These are phyloP conservation scores for Claviceps sp. DNA, from an alignment of 2,329 filamentous ascomycete species.

Conservation along the genomic window DNA sequence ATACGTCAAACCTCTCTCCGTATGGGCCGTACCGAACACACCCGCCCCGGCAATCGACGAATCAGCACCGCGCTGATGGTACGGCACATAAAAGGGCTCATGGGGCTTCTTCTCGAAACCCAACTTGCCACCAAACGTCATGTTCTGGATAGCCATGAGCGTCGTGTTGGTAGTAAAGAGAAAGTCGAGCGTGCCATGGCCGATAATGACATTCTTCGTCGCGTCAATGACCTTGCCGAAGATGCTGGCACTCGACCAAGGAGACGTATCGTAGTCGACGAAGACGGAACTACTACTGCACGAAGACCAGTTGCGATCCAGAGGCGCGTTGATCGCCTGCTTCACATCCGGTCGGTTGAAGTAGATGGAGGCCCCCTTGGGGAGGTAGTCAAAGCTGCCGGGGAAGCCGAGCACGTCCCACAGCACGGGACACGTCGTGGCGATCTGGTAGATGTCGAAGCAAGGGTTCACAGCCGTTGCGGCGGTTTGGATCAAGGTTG, in stretches of 20 bases:
- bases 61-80: slow-evolving; percentile 5
- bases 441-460: slow-evolving; percentile 59
- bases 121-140: slow-evolving; percentile 59
- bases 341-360: slow-evolving; percentile 60
- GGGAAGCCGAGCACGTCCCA: slow-evolving; percentile 63
- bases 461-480: slow-evolving; percentile 54
- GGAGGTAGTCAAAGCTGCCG: slow-evolving; percentile 46
- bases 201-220: slow-evolving; percentile 58
- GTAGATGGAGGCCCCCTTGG: slow-evolving; percentile 43
- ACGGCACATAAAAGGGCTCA: slow-evolving; percentile 54
- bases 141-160: slow-evolving; percentile 61
- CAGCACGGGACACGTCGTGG: slow-evolving; percentile 53
- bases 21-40: slow-evolving; percentile 53
- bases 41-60: slow-evolving; percentile 40
- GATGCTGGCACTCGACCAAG: not conserved
- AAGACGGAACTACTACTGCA: slow-evolving; percentile 32
- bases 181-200: slow-evolving; percentile 58
- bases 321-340: slow-evolving; percentile 49
- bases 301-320: slow-evolving; percentile 35
- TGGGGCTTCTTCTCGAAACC: slow-evolving; percentile 50
- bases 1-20: slow-evolving; percentile 63
- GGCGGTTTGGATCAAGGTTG: slow-evolving; percentile 40
- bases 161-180: slow-evolving; percentile 56
- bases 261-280: slow-evolving; percentile 18
- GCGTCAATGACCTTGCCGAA: slow-evolving; percentile 58